phyloP scores from a whole-genome alignment of 2,329 filamentous ascomycete genomes.

The Fonsecaea multimorphosa region DNA sequence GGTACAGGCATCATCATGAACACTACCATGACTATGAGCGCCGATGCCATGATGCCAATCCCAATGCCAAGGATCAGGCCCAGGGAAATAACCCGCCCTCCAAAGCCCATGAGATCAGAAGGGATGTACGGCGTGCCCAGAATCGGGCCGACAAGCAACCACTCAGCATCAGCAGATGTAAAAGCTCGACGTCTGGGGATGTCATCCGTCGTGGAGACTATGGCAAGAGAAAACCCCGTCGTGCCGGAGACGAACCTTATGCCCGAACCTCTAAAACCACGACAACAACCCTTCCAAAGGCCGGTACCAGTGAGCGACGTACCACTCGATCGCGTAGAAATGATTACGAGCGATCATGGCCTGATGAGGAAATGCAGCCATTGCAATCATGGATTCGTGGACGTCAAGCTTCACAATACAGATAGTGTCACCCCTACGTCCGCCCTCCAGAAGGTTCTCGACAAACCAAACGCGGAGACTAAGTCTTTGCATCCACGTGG shows the following conservation, averaged over 20 bases:
- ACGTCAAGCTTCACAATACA: conserved; percentile 29
- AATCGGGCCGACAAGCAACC: conserved; percentile 18
- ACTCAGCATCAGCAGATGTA: conserved; percentile 5
- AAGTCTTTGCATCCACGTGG: conserved; percentile 22
- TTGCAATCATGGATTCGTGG: conserved; percentile 35
- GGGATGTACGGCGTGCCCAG: conserved; percentile 30
- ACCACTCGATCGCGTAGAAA: conserved; percentile 9
- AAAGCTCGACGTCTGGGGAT: background rate
- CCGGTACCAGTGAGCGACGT: background rate
- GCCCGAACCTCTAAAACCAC: conserved; percentile 24
- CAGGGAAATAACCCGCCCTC: conserved; percentile 27
- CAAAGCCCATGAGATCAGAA: conserved; percentile 26
- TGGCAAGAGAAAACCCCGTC: background rate
- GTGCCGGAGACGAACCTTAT: conserved; percentile 13
- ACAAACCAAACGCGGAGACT: conserved; percentile 18
- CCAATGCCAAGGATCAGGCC: conserved; percentile 30
- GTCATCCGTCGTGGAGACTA: background rate
- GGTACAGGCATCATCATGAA: conserved; percentile 33
- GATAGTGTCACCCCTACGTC: conserved; percentile 34
- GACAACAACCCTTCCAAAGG: conserved; percentile 4
- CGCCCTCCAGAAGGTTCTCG: conserved; percentile 26
- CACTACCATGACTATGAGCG: conserved; percentile 27
- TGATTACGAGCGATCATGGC: conserved; percentile 20
- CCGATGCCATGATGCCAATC: conserved; percentile 25
- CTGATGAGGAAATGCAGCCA: conserved; percentile 37